Evolutionary conservation across 208 protist genomes (phyloP), one percentile per base, ranked within the genome.

Genomic region (Naegleria lovaniensis): DNA sequence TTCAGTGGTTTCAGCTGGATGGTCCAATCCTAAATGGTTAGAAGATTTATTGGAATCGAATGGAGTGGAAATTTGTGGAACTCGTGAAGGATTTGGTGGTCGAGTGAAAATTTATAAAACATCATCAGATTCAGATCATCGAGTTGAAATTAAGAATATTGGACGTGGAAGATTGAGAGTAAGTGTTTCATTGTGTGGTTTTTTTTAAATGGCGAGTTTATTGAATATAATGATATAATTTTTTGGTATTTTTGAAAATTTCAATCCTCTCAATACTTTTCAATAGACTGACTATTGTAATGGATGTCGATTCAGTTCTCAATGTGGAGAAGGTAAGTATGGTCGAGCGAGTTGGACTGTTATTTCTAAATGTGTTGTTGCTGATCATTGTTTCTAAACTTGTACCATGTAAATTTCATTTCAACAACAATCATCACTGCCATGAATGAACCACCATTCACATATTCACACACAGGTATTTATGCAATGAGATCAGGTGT

Each of bases 101-200:
- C 89, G 89, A 48, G 58, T 51, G 11, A 85, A 43, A 48, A 91
- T 83, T 36, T 91, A 83, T 40, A 43, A 91, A 83, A n/a, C n/a
- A 7, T n/a, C n/a, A 39, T 0, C n/a, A 22, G 4, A 19, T 39
- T 25, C 88, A n/a, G 43, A 76, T 19, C 36, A 59, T 39, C 22
- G 67, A 13, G 89, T 91, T 36, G 89, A 91, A 83, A 51, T 91
- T 55, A 91, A 91, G 89, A 91, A 91, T 33, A 83, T 91, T 48
- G 89, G 76, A n/a, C 59, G 76, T 22, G 89, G 89, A 25, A 41
- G 89, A 85, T 83, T 91, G n/a, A 91, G 43, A 48, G 43, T 48
- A 48, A 48, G 43, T 48, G 7, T 90, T 67, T 84, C 87, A 55
- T 55, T 84, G 36, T 90, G 43, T 38, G 75, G 87, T 67, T 11